Percentiles rank a stretch among this genome's conserved stretches.
phyloP scores from a whole-genome alignment of 108 stramenopile species.

The Fistulifera pelliculosa region DNA sequence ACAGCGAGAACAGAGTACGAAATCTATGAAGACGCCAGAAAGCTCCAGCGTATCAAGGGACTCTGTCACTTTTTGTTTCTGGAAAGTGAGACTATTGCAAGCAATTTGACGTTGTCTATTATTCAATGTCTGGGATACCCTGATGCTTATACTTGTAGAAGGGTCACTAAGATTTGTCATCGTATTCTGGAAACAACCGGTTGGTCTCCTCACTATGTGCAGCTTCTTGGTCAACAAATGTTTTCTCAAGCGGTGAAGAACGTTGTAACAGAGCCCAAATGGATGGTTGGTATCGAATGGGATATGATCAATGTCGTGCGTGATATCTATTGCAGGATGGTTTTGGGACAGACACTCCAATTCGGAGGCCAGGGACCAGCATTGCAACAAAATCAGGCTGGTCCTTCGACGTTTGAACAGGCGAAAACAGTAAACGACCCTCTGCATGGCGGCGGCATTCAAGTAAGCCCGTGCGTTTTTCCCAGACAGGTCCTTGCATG shows the following conservation, averaged over 20 bases:
- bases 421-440: slow-evolving; percentile 69
- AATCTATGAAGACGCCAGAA: slow-evolving; percentile 60
- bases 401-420: slow-evolving; percentile 49
- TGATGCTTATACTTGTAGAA: slow-evolving; percentile 79
- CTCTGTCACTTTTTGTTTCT: slow-evolving; percentile 74
- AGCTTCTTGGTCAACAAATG: slow-evolving; percentile 64
- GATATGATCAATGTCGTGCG: slow-evolving; percentile 83
- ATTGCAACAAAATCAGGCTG: slow-evolving; percentile 31
- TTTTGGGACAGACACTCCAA: slow-evolving; percentile 71
- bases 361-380: slow-evolving; percentile 84
- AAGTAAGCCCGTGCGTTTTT: slow-evolving; percentile 52
- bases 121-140: slow-evolving; percentile 76
- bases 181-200: slow-evolving; percentile 78
- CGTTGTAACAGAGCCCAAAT: slow-evolving; percentile 79
- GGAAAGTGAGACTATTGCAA: slow-evolving; percentile 73
- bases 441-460: slow-evolving; percentile 76
- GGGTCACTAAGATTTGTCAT: slow-evolving; percentile 76
- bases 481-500: slow-evolving; percentile 56
- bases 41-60: slow-evolving; percentile 62
- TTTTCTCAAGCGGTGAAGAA: slow-evolving; percentile 56
- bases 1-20: slow-evolving; percentile 35
- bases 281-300: slow-evolving; percentile 92
- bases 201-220: slow-evolving; percentile 71
- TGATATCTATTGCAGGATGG: slow-evolving; percentile 80
- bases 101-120: slow-evolving; percentile 48